These are phyloP conservation scores for Fusarium siculi DNA, from an alignment of 2,329 filamentous ascomycete species.

Conservation along the genomic window DNA sequence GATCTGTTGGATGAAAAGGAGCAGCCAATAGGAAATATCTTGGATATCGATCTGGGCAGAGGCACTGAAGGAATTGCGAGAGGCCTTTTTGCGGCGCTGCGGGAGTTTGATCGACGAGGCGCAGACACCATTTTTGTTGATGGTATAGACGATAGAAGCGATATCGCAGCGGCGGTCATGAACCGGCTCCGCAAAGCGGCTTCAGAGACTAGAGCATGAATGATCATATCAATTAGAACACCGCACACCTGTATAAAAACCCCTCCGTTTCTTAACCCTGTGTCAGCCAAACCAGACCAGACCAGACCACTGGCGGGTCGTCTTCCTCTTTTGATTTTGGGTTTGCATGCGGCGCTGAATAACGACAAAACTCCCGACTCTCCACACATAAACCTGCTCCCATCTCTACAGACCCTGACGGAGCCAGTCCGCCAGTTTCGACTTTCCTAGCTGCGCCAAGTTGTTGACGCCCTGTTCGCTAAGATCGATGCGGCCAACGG, in stretches of 20 bases:
- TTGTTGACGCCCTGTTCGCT: slow-evolving; percentile 96
- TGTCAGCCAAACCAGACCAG: slow-evolving; percentile 35
- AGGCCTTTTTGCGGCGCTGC: slow-evolving; percentile 85
- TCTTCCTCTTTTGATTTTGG: slow-evolving; percentile 37
- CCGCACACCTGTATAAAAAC: slow-evolving; percentile 40
- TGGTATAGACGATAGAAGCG: slow-evolving; percentile 81
- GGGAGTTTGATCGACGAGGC: slow-evolving; percentile 82
- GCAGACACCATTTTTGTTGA: slow-evolving; percentile 92
- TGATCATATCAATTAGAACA: slow-evolving; percentile 46
- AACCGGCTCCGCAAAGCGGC: slow-evolving; percentile 84
- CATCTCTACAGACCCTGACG: slow-evolving; percentile 76
- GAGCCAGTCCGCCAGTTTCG: slow-evolving; percentile 89
- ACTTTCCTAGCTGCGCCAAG: slow-evolving; percentile 91
- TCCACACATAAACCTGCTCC: slow-evolving; percentile 18
- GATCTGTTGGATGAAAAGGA: slow-evolving; percentile 50
- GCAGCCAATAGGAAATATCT: slow-evolving; percentile 55
- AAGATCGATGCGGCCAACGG: slow-evolving; percentile 92
- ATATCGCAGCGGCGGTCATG: slow-evolving; percentile 89
- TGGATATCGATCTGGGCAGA: slow-evolving; percentile 79
- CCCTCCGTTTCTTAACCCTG: slow-evolving; percentile 25
- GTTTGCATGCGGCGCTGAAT: slow-evolving; percentile 45
- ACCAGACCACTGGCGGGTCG: slow-evolving; percentile 31
- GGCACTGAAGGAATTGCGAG: slow-evolving; percentile 81
- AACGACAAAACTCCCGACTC: slow-evolving; percentile 43
- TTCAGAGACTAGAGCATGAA: slow-evolving; percentile 65